phyloP scores from a whole-genome alignment of 441 rosid genomes.

The Gossypium trilobum region DNA sequence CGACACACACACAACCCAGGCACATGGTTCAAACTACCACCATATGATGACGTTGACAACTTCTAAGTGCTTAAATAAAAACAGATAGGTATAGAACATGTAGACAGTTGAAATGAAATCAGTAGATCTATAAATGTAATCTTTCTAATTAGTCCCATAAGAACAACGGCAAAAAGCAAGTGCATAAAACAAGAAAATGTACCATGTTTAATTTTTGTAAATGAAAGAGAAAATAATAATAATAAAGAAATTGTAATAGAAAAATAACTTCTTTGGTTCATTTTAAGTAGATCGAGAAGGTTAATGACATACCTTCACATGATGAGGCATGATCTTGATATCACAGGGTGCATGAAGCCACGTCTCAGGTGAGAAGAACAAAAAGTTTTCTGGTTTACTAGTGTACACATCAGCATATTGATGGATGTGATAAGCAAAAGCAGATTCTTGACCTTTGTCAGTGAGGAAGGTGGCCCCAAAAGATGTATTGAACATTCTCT shows the following conservation, averaged over 20 bases:
- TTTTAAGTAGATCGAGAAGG: neutral
- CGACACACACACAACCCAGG: neutral
- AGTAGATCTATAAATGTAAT: neutral
- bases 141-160: neutral
- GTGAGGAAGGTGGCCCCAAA: slow-evolving; percentile 94
- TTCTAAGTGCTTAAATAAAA: neutral
- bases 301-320: slow-evolving; percentile 53
- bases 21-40: neutral
- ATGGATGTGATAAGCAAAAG: slow-evolving; percentile 91
- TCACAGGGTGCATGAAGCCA: slow-evolving; percentile 87
- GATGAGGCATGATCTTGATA: slow-evolving; percentile 96
- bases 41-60: neutral
- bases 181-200: neutral
- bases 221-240: neutral
- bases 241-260: neutral
- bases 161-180: neutral
- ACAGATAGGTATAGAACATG: neutral
- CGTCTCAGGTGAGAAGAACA: slow-evolving; percentile 67
- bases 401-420: slow-evolving; percentile 88
- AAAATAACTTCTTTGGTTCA: neutral
- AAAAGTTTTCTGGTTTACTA: slow-evolving; percentile 83
- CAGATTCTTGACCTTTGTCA: slow-evolving; percentile 90
- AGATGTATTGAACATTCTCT: slow-evolving; percentile 75
- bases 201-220: neutral
- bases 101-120: neutral